Base-by-base conservation (phyloP, 257 asterid species). In the Parsonsia alboflavescens region DNA sequence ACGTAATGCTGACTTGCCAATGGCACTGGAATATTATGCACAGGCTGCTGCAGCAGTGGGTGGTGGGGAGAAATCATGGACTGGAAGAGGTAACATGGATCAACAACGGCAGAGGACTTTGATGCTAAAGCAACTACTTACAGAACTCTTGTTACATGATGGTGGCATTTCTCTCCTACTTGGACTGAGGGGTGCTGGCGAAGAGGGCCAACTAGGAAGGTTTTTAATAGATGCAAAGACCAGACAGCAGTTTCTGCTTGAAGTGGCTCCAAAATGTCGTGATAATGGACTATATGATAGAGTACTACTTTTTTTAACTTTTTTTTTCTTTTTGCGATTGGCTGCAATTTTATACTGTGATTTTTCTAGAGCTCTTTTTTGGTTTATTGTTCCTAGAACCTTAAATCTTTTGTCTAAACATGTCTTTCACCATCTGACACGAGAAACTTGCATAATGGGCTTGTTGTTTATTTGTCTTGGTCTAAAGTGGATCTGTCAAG, bases 11-110 rank as follows among this genome's bases (percentile, higher is more conserved):
- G 89, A 92, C 79, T 76, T 90, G 78, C 72, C 79, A 80, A 88
- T 84, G 93, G 96, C 97, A 36, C 80, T 95, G 69, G 99, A 95
- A 76, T 95, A 95, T 83, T 95, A 89, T 84, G 97, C 83, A 53
- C 96, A 94, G 83, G 97, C 99, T 79, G 96, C 97, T 70, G 97
- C 99, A 59, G 91, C 96, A 56, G 90, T 89, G 71, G 99, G 96
- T 65, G 99, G 98, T 73, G 99, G 99, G 56, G 90, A 85, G 70
- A 77, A 88, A 87, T 94, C 99, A 48, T 92, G 96, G 97, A 85
- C 84, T 70, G 97, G 97, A 54, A 88, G 92, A 86, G 86, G 91
- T 84, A 90, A 81, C 63, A 82, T 79, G 68, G 97, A 92, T 84
- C 97, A 92, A 84, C 96, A 89, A 75, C 88, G 97, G 78, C 97